Base-by-base conservation (phyloP, 2,329 filamentous ascomycete species). In the Calonectria henricotiae region DNA sequence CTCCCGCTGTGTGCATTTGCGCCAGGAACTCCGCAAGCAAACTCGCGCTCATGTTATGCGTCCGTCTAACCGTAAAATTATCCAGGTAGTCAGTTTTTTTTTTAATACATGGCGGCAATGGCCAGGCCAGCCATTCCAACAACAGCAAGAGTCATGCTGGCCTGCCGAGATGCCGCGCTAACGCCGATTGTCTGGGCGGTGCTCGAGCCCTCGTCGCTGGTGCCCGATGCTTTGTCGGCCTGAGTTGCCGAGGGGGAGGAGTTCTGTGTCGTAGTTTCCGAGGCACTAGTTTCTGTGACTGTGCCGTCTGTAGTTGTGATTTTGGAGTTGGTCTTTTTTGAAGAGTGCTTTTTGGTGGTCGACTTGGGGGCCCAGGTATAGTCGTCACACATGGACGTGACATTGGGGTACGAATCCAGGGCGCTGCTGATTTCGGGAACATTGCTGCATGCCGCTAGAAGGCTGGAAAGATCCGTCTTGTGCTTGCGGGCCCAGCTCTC, bases 371-470 rank as follows among this genome's bases (percentile, higher is more conserved):
- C 25, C 47, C 43, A 17, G 1, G 32, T 35, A 44, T 35, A 49
- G 15, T 30, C 43, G 20, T 27, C 61, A 46, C 75, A 77, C 5
- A 67, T 6, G 17, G 71, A 51, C 9, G 54, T 60, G 23, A 23
- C 7, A 2, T 25, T 41, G 20, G 63, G 67, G 0, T 70, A 11
- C 7, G 39, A 35, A 0, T 47, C 72, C 7, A 77, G n/a, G 8
- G 58, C 13, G 15, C 54, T 67, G 20, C 55, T 69, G 17, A 77
- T 32, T 61, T 69, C 76, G 23, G 77, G 77, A 11, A 79, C 77
- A n/a, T 80, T 78, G 64, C 71, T 78, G 66, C 79, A 80, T 9
- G 78, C 79, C 1, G 74, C 65, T 37, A 76, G 30, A 5, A 80
- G 54, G 43, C 71, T 71, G 4, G 69, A 70, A 20, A 79, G 39